phyloP scores from a whole-genome alignment of 371 early-diverging fungal species.

The Lichtheimia corymbifera region DNA sequence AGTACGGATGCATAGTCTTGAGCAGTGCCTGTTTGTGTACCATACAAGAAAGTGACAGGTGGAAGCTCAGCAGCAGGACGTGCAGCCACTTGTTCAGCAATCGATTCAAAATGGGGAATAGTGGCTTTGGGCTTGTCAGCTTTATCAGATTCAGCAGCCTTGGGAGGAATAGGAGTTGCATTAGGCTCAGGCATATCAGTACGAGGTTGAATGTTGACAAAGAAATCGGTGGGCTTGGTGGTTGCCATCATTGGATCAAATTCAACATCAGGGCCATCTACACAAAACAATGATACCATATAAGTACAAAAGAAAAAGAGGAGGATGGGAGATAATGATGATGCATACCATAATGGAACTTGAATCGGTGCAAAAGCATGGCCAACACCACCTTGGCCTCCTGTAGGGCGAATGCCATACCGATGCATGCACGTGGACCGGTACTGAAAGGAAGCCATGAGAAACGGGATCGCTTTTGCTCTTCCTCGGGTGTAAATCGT shows the following conservation, averaged over 20 bases:
- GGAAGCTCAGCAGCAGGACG: conserved; percentile 22
- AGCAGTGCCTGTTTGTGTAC: conserved; percentile 59
- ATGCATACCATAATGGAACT: conserved; percentile 33
- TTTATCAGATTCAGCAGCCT: neutral
- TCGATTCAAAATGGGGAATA: conserved; percentile 2
- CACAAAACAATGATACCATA: neutral
- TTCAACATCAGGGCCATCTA: conserved; percentile 37
- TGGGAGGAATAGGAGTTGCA: neutral
- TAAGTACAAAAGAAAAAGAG: neutral
- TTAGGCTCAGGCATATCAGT: conserved; percentile 41
- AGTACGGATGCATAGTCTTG: conserved; percentile 54
- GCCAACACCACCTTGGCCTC: conserved; percentile 61
- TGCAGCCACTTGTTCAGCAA: conserved; percentile 7
- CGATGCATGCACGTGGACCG: conserved; percentile 49
- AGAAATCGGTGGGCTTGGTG: conserved; percentile 39
- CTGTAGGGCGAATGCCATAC: conserved; percentile 58
- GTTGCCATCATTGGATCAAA: conserved; percentile 38
- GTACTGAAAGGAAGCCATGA: conserved; percentile 62
- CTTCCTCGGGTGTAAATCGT: conserved; percentile 55
- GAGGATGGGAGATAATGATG: neutral
- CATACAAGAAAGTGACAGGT: conserved; percentile 51
- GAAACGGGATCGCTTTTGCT: conserved; percentile 50
- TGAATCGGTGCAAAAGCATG: conserved; percentile 44
- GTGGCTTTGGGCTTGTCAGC: neutral
- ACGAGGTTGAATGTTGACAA: conserved; percentile 40